Evolutionary conservation across 306 rosid species (phyloP), one percentile per base, ranked within the genome.

Genomic region (Medicago ruthenica): DNA sequence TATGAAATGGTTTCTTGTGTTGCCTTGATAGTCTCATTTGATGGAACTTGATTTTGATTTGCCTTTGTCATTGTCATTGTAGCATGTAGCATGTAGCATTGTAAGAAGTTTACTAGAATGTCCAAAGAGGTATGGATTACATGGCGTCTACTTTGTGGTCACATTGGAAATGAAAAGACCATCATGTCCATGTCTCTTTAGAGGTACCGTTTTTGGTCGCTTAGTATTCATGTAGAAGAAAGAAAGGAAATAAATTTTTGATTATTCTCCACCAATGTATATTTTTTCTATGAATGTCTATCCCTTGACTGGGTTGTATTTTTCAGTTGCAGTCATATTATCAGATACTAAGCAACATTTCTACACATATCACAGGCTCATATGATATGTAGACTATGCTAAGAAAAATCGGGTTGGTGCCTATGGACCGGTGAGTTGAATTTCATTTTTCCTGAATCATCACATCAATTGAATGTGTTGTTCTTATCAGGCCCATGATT

Each of bases 401-500:
- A 58, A 21, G 79, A 4, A 0, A 0, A 9, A 8, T 0, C 7
- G 9, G 37, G 0, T 75, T 59, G 71, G 80, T 40, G 6, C 53
- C 31, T 80, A 80, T 7, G 0, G 10, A 21, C 72, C 2, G 70
- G 84, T 80, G 72, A 80, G 84, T 74, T 79, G 61, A 65, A 79
- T 21, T 64, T 63, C 9, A 10, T 66, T 69, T 60, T 71, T 71
- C 67, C 48, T 45, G 42, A 20, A 41, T 70, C 76, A 20, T 36
- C 17, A 34, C 70, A 36, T 47, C 13, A 47, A 24, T 45, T 18
- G 53, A 27, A 58, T 75, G 40, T 69, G 16, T 60, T 78, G 76
- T 45, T 60, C 57, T 70, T 39, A 78, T 47, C 44, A 36, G 34
- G 40, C 65, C 34, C 8, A 17, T 57, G 45, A 60, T 16, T 53